Base-by-base conservation (phyloP, 2,329 filamentous ascomycete genomes). In the Xylogone sp. region DNA sequence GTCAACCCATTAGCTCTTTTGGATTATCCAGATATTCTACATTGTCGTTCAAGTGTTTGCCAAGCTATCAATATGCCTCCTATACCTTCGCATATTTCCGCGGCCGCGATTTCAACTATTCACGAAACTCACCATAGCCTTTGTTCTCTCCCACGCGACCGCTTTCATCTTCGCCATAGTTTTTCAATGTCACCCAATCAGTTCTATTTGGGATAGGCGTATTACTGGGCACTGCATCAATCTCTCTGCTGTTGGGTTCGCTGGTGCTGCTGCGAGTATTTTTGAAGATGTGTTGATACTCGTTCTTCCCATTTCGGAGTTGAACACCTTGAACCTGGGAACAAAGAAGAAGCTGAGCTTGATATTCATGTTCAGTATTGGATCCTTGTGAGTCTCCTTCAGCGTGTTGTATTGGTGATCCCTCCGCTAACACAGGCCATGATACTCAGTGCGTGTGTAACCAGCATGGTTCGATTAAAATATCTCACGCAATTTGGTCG, bases 211-310 rank as follows among this genome's bases (percentile, higher is more conserved):
- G 55, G 42, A 59, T 49, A 43, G 45, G 21, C 24, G 49, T 13
- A 39, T 54, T 1, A 16, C 19, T 20, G 49, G 57, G 3, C 69
- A 70, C 29, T 87, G 84, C 62, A 81, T 76, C 51, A 77, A 86
- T 62, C 81, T 85, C 45, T 74, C 84, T 52, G 83, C 81, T 1
- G 73, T 86, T 20, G 85, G 86, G 58, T 79, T 86, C 8, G 82
- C 81, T 8, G 86, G 82, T 2, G 81, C 84, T 1, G 83, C 82
- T 0, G 75, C 86, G 48, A 87, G 87, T 65, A 83, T 88, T 56
- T 79, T 82, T 47, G 86, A 84, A n/a, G 84, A 88, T 57, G 66
- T 87, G 24, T 79, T 81, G 31, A 80, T 88, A 27, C 69, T 88
- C 12, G 78, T 85, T 45, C 70, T 87, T 9, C 84, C 83, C 1